Conservation (phyloP, 1,139 yeast species). For the Suhomyces wounanorum region DNA sequence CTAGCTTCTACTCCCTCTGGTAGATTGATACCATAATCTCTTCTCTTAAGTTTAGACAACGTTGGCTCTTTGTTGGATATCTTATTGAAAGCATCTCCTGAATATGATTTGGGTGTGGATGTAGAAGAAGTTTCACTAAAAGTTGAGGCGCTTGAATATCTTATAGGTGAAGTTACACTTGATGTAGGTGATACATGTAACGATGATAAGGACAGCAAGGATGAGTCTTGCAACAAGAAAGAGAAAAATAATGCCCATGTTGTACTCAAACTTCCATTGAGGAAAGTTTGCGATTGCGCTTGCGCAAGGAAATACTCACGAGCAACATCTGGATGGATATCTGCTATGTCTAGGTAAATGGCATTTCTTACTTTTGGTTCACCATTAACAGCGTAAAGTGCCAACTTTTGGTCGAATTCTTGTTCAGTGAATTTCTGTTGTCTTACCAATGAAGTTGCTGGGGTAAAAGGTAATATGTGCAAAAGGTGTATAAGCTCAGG, state of each 20-base stretch:
- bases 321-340: not conserved
- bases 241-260: not conserved
- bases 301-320: not conserved
- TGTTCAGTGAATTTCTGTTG: not conserved
- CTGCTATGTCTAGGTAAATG: not conserved
- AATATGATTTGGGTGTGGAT: too few species aligned
- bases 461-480: not conserved
- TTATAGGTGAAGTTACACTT: not conserved
- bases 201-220: not conserved
- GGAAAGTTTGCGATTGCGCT: not conserved
- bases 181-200: not conserved
- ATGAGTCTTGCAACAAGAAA: too few species aligned
- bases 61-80: too few species aligned
- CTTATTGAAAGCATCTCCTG: too few species aligned
- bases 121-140: too few species aligned
- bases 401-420: too few species aligned
- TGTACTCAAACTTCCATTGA: not conserved
- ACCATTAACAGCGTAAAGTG: too few species aligned
- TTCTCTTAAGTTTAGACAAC: too few species aligned
- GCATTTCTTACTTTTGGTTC: not conserved
- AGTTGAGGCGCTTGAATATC: too few species aligned
- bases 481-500: not conserved
- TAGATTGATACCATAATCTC: too few species aligned
- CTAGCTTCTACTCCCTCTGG: constrained; percentile 42
- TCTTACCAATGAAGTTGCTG: not conserved